Evolutionary conservation across 805 yeast genomes (phyloP), one percentile per base, ranked within the genome.

Genomic region (Cyberlindnera maclurae): DNA sequence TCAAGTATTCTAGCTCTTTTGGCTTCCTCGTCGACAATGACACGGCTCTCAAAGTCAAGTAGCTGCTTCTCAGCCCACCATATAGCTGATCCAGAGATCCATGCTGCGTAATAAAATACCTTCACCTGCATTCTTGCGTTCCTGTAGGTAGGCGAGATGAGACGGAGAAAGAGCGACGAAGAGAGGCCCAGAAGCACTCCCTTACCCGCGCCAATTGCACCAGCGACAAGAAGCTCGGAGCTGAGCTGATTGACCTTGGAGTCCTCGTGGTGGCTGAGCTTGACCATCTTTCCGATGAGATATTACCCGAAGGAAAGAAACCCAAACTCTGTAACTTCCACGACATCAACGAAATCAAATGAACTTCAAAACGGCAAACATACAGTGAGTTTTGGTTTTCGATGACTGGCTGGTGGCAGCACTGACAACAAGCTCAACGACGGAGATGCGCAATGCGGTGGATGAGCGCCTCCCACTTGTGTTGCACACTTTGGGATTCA

Each of bases 41-140:
- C 49, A 32, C 62, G 55, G 20, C 56, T 46, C 38, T 65, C 66
- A 45, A 64, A 64, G 17, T 47, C 57, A 16, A 61, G 34, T 27
- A 65, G 49, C 42, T 63, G 69, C 44, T 56, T 59, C 34, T 68
- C 74, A 7, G 70, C 71, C 48, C 61, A 58, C 47, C 63, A 64
- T 5, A 63, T 70, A 12, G 65, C 61, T 18, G 66, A 65, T 59
- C 59, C 55, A 6, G 66, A 58, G 16, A 65, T 59, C 67, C 71
- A 67, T 1, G 64, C 52, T 22, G 62, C 60, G 39, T 64, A 66
- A 42, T 66, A 68, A 39, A 65, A 63, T 8, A 62, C 66, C 26
- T 63, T 59, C 12, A 66, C 65, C 20, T 61, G 73, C 3, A 52
- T 52, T 45, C 73, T 59, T 5, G 65, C 62, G n/a, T 49, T 54